Evolutionary conservation across 2,329 filamentous ascomycete species (phyloP).

Genomic region (Talaromyces verruculosus): DNA sequence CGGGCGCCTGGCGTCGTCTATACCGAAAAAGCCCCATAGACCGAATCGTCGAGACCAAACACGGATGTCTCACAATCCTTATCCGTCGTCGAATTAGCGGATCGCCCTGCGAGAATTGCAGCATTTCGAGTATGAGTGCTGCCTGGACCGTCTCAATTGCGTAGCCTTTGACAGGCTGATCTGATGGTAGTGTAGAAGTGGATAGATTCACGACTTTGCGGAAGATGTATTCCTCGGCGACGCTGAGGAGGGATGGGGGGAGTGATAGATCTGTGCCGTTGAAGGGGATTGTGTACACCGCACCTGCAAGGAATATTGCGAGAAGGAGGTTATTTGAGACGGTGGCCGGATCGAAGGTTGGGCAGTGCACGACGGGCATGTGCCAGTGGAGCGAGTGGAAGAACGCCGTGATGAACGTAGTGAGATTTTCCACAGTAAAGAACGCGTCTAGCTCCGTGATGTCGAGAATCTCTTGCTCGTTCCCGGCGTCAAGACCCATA

Average conservation of each 20-base stretch:
- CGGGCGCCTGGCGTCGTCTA: slow-evolving; percentile 24
- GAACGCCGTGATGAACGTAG: slow-evolving; percentile 31
- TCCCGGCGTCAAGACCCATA: slow-evolving; percentile 23
- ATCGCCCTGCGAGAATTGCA: slow-evolving; percentile 34
- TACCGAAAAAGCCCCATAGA: slow-evolving; percentile 31
- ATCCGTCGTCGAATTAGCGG: slow-evolving; percentile 33
- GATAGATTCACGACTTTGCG: slow-evolving; percentile 28
- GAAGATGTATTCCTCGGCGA: slow-evolving; percentile 35
- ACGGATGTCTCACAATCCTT: slow-evolving; percentile 34
- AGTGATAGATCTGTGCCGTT: slow-evolving; percentile 23
- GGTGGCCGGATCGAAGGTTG: slow-evolving; percentile 32
- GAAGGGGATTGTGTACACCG: slow-evolving; percentile 28
- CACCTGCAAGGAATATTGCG: slow-evolving; percentile 32
- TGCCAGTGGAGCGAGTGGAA: slow-evolving; percentile 38
- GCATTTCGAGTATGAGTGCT: slow-evolving; percentile 35
- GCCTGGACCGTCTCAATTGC: slow-evolving; percentile 31
- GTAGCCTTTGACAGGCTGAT: slow-evolving; percentile 11
- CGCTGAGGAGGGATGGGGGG: slow-evolving; percentile 28
- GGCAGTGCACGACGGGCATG: slow-evolving; percentile 34
- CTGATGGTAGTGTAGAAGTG: slow-evolving; percentile 20
- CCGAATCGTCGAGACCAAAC: slow-evolving; percentile 32
- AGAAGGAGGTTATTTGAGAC: slow-evolving; percentile 30
- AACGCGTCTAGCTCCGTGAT: slow-evolving; percentile 26
- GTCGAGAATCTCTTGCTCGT: slow-evolving; percentile 9
- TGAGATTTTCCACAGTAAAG: slow-evolving; percentile 30